Evolutionary conservation across 805 yeast species (phyloP).

Genomic region (Dipodascopsis uninucleata): DNA sequence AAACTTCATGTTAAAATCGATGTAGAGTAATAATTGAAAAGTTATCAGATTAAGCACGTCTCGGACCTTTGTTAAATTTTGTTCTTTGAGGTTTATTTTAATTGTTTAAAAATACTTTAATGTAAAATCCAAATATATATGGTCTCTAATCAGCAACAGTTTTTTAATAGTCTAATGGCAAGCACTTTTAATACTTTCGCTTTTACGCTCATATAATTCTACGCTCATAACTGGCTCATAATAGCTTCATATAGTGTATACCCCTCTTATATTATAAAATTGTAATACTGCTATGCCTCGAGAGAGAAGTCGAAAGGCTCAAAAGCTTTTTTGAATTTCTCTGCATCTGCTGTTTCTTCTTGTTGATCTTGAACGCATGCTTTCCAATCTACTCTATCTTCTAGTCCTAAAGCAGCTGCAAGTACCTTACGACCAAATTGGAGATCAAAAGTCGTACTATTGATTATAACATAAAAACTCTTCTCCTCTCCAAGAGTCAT

Average conservation of each 20-base stretch:
- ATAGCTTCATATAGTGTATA: no score
- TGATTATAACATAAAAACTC: slow-evolving; percentile 16
- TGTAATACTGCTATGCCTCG: no score
- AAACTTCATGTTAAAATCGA: slow-evolving; percentile 24
- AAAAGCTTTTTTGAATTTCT: slow-evolving; percentile 55
- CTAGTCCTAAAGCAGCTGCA: slow-evolving; percentile 58
- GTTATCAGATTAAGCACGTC: no score
- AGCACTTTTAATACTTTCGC: no score
- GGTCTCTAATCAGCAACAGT: no score
- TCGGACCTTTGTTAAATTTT: no score
- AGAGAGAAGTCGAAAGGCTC: slow-evolving; percentile 51
- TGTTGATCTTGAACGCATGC: slow-evolving; percentile 60
- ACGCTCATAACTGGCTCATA: no score
- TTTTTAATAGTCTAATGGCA: no score
- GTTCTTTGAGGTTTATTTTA: no score
- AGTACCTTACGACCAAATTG: slow-evolving; percentile 82
- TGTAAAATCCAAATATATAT: no score
- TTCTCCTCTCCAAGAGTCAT: slow-evolving; percentile 26
- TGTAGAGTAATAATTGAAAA: slow-evolving; percentile 18
- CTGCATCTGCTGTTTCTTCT: slow-evolving; percentile 65
- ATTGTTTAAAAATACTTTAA: no score
- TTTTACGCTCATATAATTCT: no score
- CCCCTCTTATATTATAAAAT: not conserved
- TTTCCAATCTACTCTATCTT: slow-evolving; percentile 70
- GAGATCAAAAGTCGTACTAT: slow-evolving; percentile 50